A percentile compares a stretch with the other conserved stretches of the same genome.
Evolutionary conservation across 441 rosid species (phyloP).

Genomic region (Populus hybrid): DNA sequence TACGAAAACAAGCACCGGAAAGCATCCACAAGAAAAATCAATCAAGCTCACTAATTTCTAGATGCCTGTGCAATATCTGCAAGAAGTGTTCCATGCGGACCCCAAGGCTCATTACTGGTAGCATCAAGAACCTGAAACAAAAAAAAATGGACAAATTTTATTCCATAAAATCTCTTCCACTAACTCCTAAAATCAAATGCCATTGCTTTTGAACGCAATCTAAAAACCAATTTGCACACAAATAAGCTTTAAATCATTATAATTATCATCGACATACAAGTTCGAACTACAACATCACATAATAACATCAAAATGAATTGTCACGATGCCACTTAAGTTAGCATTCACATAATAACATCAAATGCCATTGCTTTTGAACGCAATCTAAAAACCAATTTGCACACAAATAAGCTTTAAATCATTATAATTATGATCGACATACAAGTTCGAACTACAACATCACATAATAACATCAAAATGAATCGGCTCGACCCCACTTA

Average conservation of each 20-base stretch:
- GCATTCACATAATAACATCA: too few species aligned
- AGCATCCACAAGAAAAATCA: constrained; percentile 12
- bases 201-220: neutral
- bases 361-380: too few species aligned
- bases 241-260: neutral
- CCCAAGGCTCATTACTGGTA: constrained; percentile 99
- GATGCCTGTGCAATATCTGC: constrained; percentile 94
- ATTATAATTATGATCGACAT: too few species aligned
- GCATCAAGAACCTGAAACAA: constrained; percentile 87
- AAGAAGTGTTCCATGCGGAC: constrained; percentile 94
- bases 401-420: too few species aligned
- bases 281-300: neutral
- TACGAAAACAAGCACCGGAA: constrained; percentile 13
- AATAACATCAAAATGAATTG: too few species aligned
- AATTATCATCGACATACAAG: neutral
- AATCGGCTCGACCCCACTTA: neutral
- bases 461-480: neutral
- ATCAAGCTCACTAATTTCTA: constrained; percentile 72
- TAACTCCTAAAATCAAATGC: neutral
- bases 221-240: neutral
- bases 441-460: too few species aligned
- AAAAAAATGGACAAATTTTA: neutral
- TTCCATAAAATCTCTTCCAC: neutral
- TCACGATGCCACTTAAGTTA: too few species aligned
- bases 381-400: too few species aligned